Evolutionary conservation across 768 basidiomycete species (phyloP), one percentile per base, ranked within the genome.

Genomic region (Pleurotus djamor): DNA sequence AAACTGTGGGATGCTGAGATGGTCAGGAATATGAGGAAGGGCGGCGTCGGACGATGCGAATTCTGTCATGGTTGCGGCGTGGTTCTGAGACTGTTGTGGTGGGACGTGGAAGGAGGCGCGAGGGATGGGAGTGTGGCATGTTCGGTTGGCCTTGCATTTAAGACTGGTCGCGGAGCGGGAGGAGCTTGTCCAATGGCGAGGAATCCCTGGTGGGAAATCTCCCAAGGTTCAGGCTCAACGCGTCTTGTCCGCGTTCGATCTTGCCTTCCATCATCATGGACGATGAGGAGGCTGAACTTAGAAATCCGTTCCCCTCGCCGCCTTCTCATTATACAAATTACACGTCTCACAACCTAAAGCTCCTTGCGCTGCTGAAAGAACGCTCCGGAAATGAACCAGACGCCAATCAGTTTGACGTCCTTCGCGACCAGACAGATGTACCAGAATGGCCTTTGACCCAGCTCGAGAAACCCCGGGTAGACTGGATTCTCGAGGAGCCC

Each of bases 251-350:
- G 43, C 34, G 12, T 32, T 44, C 4, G 28, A 1, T 5, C 28
- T n/a, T 38, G 48, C 54, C 60, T 56, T 43, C 32, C 57, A 48
- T 57, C 41, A 65, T 58, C 62, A 87, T 87, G 84, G 84, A 87
- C 66, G 87, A 90, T 60, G 87, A 91, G 61, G 87, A 88, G 58
- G 80, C 86, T 58, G 90, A 92, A 65, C 78, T 93, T 48, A 83
- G 88, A 66, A 93, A 92, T 72, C 92, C 91, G 8, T 96, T 96
- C 69, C 94, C 94, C 28, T 91, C 91, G 4, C 94, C 94, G 0
- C 92, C 94, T 0, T 89, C 89, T 12, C 89, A 91, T 68, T 93
- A 94, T 72, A 80, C 81, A 8, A 86, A 86, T 58, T 94, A 92
- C 70, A 87, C 92, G 0, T 62, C 81, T 0, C 85, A 84, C 67